Conservation (phyloP, 2,329 filamentous ascomycete species). For the Botrytis paeoniae region DNA sequence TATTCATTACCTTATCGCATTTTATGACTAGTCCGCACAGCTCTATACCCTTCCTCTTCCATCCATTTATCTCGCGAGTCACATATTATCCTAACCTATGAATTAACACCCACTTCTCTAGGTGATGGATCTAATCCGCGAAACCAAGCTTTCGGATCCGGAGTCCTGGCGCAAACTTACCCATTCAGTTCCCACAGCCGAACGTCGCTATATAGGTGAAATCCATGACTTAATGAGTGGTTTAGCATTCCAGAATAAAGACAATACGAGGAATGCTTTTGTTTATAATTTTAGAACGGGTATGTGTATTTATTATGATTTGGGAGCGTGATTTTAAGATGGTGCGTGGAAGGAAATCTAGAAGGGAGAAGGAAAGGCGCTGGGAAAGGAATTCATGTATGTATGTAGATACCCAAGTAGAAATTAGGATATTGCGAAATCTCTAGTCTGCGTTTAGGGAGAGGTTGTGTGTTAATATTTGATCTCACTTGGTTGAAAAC, state of each 20-base stretch:
- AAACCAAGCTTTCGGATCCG: conserved; percentile 71
- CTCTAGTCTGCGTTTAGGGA: not conserved
- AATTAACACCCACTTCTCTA: not conserved
- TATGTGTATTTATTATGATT: conserved; percentile 80
- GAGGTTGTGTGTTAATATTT: not conserved
- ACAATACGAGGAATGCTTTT: conserved; percentile 69
- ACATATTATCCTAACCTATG: not conserved
- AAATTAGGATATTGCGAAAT: not conserved
- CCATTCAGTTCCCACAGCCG: conserved; percentile 71
- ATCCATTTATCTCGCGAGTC: no score
- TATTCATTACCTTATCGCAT: not conserved
- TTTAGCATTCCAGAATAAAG: conserved; percentile 59
- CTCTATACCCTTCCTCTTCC: not conserved
- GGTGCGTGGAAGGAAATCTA: not conserved
- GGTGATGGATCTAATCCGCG: conserved; percentile 66
- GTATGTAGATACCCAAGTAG: conserved; percentile 13
- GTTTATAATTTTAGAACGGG: conserved; percentile 90
- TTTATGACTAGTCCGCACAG: not conserved
- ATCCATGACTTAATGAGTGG: conserved; percentile 71
- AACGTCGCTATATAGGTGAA: conserved; percentile 79
- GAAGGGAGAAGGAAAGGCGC: not conserved
- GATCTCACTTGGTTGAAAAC: not conserved
- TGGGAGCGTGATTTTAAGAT: conserved; percentile 43
- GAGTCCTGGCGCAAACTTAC: conserved; percentile 83
- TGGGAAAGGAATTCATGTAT: not conserved